Base-by-base conservation (phyloP, 192 early-diverging fungal species). In the Coemansia sp. region DNA sequence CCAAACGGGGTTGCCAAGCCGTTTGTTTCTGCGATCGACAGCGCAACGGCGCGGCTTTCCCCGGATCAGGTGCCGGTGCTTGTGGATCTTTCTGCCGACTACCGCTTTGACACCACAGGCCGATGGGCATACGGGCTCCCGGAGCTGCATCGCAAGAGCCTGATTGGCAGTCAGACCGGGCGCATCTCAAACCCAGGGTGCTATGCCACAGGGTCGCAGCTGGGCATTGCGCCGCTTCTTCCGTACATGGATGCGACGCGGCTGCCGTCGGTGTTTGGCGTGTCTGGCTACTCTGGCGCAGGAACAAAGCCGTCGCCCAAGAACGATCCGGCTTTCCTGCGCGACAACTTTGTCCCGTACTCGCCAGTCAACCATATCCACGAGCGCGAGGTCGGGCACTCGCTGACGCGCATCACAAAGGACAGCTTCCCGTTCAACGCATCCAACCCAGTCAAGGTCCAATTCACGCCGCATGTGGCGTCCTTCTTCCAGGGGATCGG, bases 231-330 rank as follows among this genome's bases (percentile, higher is more conserved):
- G 9, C 97, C 97, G 14, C 81, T 99, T 52, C 72, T 95, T 46
- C 85, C 87, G 9, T 87, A 81, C 62, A 54, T 93, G 53, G 84
- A 78, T 29, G 15, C 71, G 0, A 43, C 70, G 3, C 70, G 79
- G 11, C 74, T 84, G 33, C 93, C 92, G 22, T 90, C 93, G 25
- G 85, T 97, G 29, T 95, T 97, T 88, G 94, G 93, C 57, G 93
- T 98, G 4, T 95, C 93, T 40, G 97, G 97, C 17, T 99, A 99
- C 85, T 93, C 91, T 69, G 97, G 97, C n/a, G 97, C 97, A 11
- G 97, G 97, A 5, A 99, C 97, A 35, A 95, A 90, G 63, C 95
- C 97, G 45, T 95, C 92, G 56, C 91, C 89, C 59, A 98, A 97
- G 79, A 99, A 99, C 83, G 92, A 99, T 75, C 84, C 91, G 41